Evolutionary conservation across 208 protist species (phyloP), one percentile per base, ranked within the genome.

Genomic region (Trypanosoma brucei): DNA sequence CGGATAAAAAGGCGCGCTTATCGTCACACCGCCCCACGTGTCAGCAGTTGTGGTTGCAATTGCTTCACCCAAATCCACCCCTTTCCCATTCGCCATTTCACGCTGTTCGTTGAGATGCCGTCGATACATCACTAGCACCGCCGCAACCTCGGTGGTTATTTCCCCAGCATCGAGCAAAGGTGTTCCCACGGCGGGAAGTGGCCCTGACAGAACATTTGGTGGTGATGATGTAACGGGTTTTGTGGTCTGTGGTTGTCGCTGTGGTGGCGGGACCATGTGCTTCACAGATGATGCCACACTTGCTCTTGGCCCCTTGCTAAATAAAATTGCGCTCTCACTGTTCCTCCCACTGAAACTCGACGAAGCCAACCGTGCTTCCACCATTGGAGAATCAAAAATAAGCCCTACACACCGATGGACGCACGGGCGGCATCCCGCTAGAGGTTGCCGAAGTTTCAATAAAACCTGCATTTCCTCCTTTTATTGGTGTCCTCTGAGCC

Each of bases 1-100:
- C 34, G 59, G 59, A 61, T 65, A 61, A 34, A 72, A 64, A 1
- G 66, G 66, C 11, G 65, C 66, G 1, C 30, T 40, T 33, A 49
- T 30, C 36, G 1, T 42, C 9, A 14, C 33, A 30, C 45, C 52
- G 11, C 6, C 45, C 44, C 11, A 31, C 40, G 44, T 44, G 6
- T 2, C 22, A 31, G 3, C 3, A 3, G 3, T 22, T 38, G 40
- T 11, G 1, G 3, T 22, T 38, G 40, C 55, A 1, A 36, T 2
- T 59, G 34, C 42, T 4, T 59, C 30, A 39, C 22, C 44, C 22
- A 22, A 22, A 30, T 40, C 61, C 38, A 33, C 35, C 14, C 13
- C 22, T 22, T 22, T 48, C 42, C 11, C 42, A 14, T 22, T 30
- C 38, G 35, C 1, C 22, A 14, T 31, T 4, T 8, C 13, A 31